phyloP scores from a whole-genome alignment of 352 stramenopile species.

The Ophiocytium majus region DNA sequence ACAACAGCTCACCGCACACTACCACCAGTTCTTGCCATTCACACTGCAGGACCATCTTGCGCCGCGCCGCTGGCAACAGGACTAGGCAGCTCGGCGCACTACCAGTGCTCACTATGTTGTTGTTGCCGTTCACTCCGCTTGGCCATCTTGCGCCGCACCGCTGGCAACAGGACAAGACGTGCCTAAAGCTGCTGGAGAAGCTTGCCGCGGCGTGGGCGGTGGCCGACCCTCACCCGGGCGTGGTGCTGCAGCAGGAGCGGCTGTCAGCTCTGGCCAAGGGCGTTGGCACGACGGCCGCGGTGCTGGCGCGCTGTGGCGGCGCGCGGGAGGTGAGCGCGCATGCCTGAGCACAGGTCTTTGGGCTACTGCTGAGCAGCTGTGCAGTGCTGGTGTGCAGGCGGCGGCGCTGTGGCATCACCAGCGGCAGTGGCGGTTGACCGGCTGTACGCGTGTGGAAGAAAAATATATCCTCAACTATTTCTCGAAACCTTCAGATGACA shows the following conservation, averaged over 20 bases:
- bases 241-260: not conserved
- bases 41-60: no score
- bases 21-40: no score
- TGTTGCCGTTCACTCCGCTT: no score
- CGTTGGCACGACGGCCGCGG: not conserved
- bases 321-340: not conserved
- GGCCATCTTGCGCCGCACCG: not conserved
- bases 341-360: no score
- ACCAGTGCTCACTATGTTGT: no score
- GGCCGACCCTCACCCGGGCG: not conserved
- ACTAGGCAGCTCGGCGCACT: no score
- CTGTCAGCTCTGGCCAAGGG: not conserved
- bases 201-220: not conserved
- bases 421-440: not conserved
- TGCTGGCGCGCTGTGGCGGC: not conserved
- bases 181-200: not conserved
- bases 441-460: not conserved
- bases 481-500: no score
- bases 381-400: not conserved
- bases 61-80: no score
- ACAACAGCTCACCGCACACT: no score
- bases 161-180: not conserved
- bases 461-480: not conserved
- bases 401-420: not conserved
- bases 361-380: not conserved